These are phyloP conservation scores for Pyricularia grisea DNA, from an alignment of 2,329 filamentous ascomycete species.

Conservation along the genomic window DNA sequence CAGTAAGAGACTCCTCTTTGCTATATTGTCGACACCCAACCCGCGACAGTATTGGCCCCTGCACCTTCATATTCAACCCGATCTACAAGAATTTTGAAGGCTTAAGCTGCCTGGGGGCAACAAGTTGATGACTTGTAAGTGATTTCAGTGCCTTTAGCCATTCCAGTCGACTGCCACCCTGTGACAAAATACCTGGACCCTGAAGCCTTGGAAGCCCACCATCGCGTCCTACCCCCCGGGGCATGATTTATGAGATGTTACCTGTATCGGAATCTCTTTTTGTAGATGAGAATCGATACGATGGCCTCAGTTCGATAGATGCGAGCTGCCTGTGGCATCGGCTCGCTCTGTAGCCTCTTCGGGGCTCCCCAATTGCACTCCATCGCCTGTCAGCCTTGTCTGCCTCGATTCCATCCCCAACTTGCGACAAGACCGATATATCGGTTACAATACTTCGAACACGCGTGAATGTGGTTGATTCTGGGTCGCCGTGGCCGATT, in stretches of 20 bases:
- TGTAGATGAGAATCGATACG: constrained; percentile 23
- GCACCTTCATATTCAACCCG: not conserved
- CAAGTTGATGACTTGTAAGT: constrained; percentile 44
- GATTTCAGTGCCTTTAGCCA: constrained; percentile 17
- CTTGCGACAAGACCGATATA: constrained; percentile 32
- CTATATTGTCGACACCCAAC: not conserved
- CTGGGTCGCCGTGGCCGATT: not conserved
- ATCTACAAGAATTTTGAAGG: not conserved
- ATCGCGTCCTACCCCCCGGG: constrained; percentile 2
- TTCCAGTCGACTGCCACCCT: constrained; percentile 15
- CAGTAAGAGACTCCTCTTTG: not conserved
- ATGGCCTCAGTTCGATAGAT: constrained; percentile 22
- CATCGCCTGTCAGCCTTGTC: constrained; percentile 36
- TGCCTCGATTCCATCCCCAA: constrained; percentile 31
- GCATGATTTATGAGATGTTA: not conserved
- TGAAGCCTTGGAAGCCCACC: constrained; percentile 9
- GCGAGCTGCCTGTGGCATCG: constrained; percentile 18
- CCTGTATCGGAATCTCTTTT: constrained; percentile 3
- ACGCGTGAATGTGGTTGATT: not conserved
- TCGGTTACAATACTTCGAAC: constrained; percentile 4
- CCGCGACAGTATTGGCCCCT: not conserved
- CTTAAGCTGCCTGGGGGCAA: constrained; percentile 26
- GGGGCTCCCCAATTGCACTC: constrained; percentile 31
- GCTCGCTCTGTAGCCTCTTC: constrained; percentile 12
- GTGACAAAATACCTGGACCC: constrained; percentile 18